Base-by-base conservation (phyloP, 2,329 filamentous ascomycete species). In the Xylaria sp. region DNA sequence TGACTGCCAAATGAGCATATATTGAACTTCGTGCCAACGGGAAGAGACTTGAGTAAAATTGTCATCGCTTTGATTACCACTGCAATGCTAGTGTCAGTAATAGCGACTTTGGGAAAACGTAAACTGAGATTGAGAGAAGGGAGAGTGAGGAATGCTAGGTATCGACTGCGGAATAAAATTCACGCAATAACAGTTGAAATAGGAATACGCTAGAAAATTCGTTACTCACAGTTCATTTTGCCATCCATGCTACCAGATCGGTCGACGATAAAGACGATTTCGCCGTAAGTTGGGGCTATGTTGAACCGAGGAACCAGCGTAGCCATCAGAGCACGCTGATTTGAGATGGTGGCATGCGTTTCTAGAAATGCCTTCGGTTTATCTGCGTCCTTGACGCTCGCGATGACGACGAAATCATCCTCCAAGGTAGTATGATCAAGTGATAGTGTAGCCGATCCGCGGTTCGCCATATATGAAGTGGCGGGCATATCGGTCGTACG, bases 221-320 rank as follows among this genome's bases (percentile, higher is more conserved):
- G 47, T 36, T 51, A 48, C 61, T 56, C 30, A 68, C 65, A 51
- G 5, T 63, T 24, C n/a, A 71, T 69, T 47, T 63, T 60, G 24
- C 42, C 51, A 0, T 2, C 17, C 69, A 71, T 71, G 19, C 66
- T 65, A 9, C 69, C 51, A 27, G 69, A 71, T 56, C 67, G 60
- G 14, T 71, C 69, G 12, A 71, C 58, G 27, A 69, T 54, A 54
- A 71, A 71, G 17, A 71, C 69, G 19, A 71, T 50, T 21, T 71
- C 69, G n/a, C 69, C 48, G 34, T 57, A 39, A 9, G 47, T 47
- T 12, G 67, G 56, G 0, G 59, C 2, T 24, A 69, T n/a, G n/a
- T 68, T 57, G 27, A 71, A 70, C 5, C 57, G 62, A 45, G 69
- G 67, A n/a, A 71, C 64, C 1, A 71, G 51, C 4, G 67, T 71